Evolutionary conservation across 1,284 basidiomycete species (phyloP).

Genomic region (Moesziomyces aphidis): DNA sequence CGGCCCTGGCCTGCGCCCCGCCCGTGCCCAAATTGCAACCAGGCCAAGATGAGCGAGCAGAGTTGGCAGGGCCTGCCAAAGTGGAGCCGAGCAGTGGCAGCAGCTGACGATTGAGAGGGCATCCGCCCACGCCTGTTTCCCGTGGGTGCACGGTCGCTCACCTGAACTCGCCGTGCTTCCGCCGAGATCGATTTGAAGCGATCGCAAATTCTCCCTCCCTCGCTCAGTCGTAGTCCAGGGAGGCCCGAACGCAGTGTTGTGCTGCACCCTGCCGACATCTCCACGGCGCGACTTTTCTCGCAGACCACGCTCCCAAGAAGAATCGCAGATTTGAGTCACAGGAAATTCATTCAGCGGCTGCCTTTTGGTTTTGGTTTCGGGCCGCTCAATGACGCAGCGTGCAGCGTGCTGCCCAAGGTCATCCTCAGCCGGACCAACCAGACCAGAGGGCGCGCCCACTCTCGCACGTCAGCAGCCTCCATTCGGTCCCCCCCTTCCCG

Average conservation of each 20-base stretch:
- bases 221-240: too few relatives aligned
- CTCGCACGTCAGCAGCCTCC: neutral
- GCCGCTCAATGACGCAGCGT: neutral
- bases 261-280: slow-evolving; percentile 9
- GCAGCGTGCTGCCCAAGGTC: neutral
- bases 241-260: slow-evolving; percentile 5
- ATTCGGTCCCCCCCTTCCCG: neutral
- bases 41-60: neutral
- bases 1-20: slow-evolving; percentile 5
- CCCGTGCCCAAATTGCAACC: slow-evolving; percentile 2
- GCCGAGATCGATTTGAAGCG: slow-evolving; percentile 26
- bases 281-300: neutral
- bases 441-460: neutral
- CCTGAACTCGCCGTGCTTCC: slow-evolving; percentile 11
- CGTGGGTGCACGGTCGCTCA: slow-evolving; percentile 5
- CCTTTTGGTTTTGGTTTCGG: neutral
- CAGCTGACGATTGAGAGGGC: too few relatives aligned
- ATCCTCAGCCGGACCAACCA: neutral
- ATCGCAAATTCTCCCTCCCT: slow-evolving; percentile 7
- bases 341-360: neutral
- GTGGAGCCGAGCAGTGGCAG: slow-evolving; percentile 14
- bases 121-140: neutral
- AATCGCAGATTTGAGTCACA: neutral
- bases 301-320: neutral
- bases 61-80: neutral